Evolutionary conservation across 2,329 filamentous ascomycete genomes (phyloP).

Genomic region (Aureobasidium sp.): DNA sequence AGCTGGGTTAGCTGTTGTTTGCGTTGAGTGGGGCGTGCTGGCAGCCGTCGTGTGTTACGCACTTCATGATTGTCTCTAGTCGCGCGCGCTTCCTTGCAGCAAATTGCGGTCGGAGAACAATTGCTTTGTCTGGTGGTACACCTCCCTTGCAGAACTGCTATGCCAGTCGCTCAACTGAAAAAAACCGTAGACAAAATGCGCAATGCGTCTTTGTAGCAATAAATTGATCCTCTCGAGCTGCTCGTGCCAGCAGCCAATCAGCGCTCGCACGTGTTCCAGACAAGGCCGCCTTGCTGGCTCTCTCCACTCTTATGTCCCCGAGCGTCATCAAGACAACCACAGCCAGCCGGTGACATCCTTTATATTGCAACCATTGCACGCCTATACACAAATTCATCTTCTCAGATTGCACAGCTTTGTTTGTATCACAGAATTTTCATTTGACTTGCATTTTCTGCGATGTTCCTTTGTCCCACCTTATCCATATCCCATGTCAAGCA

Average conservation of each 20-base stretch:
- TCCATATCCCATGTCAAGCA: conserved; percentile 1
- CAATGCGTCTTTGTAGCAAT: background rate
- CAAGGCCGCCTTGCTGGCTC: background rate
- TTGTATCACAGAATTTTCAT: background rate
- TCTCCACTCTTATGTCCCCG: background rate
- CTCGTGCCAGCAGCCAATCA: conserved; percentile 6
- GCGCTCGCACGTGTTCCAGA: background rate
- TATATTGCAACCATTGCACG: background rate
- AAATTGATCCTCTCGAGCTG: background rate
- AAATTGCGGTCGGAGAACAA: background rate
- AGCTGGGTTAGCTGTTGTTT: background rate
- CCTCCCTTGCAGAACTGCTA: background rate
- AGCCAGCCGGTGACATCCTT: background rate
- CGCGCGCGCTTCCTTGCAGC: conserved; percentile 6
- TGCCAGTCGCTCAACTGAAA: background rate
- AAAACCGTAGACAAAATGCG: background rate
- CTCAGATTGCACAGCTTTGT: background rate
- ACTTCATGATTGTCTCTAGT: conserved; percentile 3
- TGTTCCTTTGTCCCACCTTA: background rate
- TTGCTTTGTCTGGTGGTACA: background rate
- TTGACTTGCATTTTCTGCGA: background rate
- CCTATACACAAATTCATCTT: background rate
- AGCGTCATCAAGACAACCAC: conserved; percentile 5
- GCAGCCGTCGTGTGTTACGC: background rate
- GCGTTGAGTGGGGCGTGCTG: background rate